Conservation (phyloP, 2,329 filamentous ascomycete genomes). For the Paracoccidioides brasiliensis region DNA sequence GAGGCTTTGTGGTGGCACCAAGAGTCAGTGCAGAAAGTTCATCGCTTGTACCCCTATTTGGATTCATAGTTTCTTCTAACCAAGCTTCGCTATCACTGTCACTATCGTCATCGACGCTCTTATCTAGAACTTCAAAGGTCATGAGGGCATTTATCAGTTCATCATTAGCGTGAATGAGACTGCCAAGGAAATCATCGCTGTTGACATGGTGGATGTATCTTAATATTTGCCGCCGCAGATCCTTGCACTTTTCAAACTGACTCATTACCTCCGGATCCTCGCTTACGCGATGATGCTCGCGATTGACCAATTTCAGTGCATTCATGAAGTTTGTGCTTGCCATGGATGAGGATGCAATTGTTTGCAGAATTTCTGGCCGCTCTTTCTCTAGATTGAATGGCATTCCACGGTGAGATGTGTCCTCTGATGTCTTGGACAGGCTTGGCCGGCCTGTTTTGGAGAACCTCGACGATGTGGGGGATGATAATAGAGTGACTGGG, state of each 20-base stretch:
- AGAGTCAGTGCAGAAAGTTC: slow-evolving; percentile 24
- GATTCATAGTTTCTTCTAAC: slow-evolving; percentile 1
- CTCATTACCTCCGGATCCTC: slow-evolving; percentile 63
- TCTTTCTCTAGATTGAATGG: slow-evolving; percentile 78
- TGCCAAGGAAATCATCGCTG: slow-evolving; percentile 80
- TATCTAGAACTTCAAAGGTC: slow-evolving; percentile 85
- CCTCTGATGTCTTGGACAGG: slow-evolving; percentile 39
- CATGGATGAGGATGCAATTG: slow-evolving; percentile 81
- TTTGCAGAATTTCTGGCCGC: slow-evolving; percentile 71
- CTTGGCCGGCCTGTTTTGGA: slow-evolving; percentile 15
- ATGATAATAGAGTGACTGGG: slow-evolving; percentile 24
- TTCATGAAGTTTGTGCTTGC: slow-evolving; percentile 86
- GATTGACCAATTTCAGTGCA: slow-evolving; percentile 75
- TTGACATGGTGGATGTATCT: slow-evolving; percentile 90
- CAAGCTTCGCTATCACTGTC: slow-evolving; percentile 45
- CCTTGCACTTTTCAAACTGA: slow-evolving; percentile 77
- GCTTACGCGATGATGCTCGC: slow-evolving; percentile 76
- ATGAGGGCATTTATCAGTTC: slow-evolving; percentile 88
- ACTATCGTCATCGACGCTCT: slow-evolving; percentile 46
- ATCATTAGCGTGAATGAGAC: slow-evolving; percentile 85
- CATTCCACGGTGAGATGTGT: slow-evolving; percentile 39
- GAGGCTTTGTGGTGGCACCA: slow-evolving; percentile 23
- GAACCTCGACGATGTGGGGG: slow-evolving; percentile 17
- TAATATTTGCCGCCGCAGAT: slow-evolving; percentile 67
- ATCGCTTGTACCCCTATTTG: slow-evolving; percentile 17